Evolutionary conservation across 2,329 filamentous ascomycete genomes (phyloP).

Genomic region (Sporothrix brasiliensis): DNA sequence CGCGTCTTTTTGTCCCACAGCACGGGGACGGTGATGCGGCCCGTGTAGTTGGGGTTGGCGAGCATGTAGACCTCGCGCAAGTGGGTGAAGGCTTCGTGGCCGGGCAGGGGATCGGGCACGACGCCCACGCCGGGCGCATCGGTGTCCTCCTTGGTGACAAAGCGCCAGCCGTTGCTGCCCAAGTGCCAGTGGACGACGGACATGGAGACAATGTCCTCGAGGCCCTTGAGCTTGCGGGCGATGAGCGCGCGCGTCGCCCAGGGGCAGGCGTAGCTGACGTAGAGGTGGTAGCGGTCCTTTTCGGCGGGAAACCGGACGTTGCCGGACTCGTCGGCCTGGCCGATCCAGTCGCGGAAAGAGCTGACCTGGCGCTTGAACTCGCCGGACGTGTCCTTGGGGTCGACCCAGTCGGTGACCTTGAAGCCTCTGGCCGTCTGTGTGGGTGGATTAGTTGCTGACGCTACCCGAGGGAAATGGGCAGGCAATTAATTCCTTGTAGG

Average conservation of each 20-base stretch:
- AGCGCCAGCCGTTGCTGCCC: conserved; percentile 74
- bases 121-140: conserved; percentile 64
- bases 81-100: conserved; percentile 68
- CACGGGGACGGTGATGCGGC: conserved; percentile 84
- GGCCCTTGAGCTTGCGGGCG: conserved; percentile 83
- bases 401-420: conserved; percentile 80
- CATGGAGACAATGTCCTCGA: conserved; percentile 78
- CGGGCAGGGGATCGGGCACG: conserved; percentile 67
- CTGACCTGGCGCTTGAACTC: conserved; percentile 91
- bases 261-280: conserved; percentile 90
- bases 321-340: conserved; percentile 58
- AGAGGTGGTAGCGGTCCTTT: conserved; percentile 90
- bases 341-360: conserved; percentile 77
- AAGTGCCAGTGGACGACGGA: conserved; percentile 95
- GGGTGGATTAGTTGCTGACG: not conserved
- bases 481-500: too few species aligned
- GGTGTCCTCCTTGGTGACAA: conserved; percentile 64
- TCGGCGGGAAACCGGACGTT: conserved; percentile 76
- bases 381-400: conserved; percentile 73
- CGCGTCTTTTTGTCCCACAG: conserved; percentile 77
- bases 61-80: conserved; percentile 80
- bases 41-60: conserved; percentile 69
- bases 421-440: conserved; percentile 31
- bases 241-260: conserved; percentile 92
- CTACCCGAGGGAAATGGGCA: not conserved